A percentile compares a stretch with the other conserved stretches of the same genome.
phyloP scores from a whole-genome alignment of 257 asterid genomes.

The Jaltomata sinuosa region DNA sequence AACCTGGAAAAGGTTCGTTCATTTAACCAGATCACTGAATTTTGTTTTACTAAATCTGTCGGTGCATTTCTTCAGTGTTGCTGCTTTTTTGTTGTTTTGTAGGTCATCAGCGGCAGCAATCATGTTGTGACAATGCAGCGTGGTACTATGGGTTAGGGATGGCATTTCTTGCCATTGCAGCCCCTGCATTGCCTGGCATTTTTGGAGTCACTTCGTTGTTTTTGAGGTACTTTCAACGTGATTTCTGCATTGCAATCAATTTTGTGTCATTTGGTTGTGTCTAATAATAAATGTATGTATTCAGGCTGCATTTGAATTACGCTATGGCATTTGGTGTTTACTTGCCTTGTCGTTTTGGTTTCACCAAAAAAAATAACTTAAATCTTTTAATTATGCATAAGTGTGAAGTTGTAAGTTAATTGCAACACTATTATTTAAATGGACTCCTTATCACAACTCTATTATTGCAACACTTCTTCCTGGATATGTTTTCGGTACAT shows the following conservation, averaged over 20 bases:
- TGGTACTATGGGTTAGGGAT: constrained; percentile 71
- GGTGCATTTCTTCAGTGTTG: neutral
- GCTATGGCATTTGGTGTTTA: neutral
- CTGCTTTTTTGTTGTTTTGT: constrained; percentile 12
- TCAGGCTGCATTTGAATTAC: neutral
- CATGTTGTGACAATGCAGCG: constrained; percentile 54
- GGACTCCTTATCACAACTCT: neutral
- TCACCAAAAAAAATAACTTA: neutral
- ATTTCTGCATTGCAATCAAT: neutral
- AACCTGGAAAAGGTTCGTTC: constrained; percentile 73
- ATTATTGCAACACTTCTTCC: no score
- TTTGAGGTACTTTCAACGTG: constrained; percentile 28
- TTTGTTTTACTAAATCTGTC: neutral
- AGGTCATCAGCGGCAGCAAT: constrained; percentile 71
- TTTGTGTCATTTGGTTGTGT: neutral
- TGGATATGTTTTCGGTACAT: neutral
- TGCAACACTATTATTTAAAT: neutral
- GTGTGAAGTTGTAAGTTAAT: neutral
- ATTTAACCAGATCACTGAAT: neutral
- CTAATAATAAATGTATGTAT: no score
- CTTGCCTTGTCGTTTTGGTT: neutral
- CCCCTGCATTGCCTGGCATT: constrained; percentile 72
- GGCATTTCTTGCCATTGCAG: constrained; percentile 68
- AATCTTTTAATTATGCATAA: neutral
- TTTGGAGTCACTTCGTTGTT: constrained; percentile 80